Conservation (phyloP, 495 filamentous ascomycete genomes). For the Lasiosphaeria ovina region DNA sequence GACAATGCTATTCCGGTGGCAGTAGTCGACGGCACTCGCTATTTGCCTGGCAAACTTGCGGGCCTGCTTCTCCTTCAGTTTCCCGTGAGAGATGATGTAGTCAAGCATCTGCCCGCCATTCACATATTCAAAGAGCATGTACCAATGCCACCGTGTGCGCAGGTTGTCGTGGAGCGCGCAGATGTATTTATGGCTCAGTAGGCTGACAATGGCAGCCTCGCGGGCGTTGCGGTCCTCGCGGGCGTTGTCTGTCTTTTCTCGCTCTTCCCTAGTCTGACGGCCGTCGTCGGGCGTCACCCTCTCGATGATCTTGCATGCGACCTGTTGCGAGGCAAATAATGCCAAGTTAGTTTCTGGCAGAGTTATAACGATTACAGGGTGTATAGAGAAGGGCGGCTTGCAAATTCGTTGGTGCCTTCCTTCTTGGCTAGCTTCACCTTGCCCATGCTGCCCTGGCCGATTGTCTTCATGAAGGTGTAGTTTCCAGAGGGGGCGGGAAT, state of each 20-base stretch:
- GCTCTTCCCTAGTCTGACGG: conserved; percentile 69
- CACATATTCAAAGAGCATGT: conserved; percentile 99
- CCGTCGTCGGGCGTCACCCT: conserved; percentile 76
- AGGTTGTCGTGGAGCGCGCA: conserved; percentile 95
- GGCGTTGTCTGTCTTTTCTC: conserved; percentile 87
- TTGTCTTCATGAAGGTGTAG: conserved; percentile 94
- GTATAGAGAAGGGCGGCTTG: conserved; percentile 36
- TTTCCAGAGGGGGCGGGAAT: conserved; percentile 80
- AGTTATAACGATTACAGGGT: not conserved
- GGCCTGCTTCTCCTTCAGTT: conserved; percentile 97
- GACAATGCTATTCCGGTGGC: conserved; percentile 97
- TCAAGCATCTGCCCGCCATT: conserved; percentile 99
- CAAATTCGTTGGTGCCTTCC: conserved; percentile 78
- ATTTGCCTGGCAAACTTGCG: conserved; percentile 98
- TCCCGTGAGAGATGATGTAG: conserved; percentile 98
- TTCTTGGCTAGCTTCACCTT: conserved; percentile 88
- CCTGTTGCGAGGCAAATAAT: conserved; percentile 50
- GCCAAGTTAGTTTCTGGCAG: conserved; percentile 9
- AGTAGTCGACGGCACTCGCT: conserved; percentile 97
- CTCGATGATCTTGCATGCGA: conserved; percentile 98
- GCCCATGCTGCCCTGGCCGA: conserved; percentile 96
- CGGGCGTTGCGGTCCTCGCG: conserved; percentile 95
- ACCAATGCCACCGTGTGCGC: conserved; percentile 97
- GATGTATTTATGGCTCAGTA: conserved; percentile 93
- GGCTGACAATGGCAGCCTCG: conserved; percentile 94